Conservation (phyloP, 352 stramenopile species). For the Phytopythium aichiense region DNA sequence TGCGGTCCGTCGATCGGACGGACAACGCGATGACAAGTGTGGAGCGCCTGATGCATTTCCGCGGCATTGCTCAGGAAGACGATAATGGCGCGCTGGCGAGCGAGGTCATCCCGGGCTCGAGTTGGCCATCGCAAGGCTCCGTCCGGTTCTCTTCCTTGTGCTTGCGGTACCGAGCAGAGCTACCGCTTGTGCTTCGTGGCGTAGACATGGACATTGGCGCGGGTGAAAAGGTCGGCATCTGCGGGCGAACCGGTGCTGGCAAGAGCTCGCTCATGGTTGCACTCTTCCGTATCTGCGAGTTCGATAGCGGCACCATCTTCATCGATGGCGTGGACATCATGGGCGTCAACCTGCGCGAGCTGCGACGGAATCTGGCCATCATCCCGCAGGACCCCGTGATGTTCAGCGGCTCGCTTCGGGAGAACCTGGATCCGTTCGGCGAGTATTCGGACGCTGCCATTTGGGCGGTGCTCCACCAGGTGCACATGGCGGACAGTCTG, state of each 20-base stretch:
- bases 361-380: conserved; percentile 61
- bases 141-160: conserved; percentile 21
- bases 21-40: conserved; percentile 43
- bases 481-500: conserved; percentile 63
- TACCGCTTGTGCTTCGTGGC: conserved; percentile 31
- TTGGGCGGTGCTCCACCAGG: conserved; percentile 38
- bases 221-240: conserved; percentile 52
- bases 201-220: conserved; percentile 29
- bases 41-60: conserved; percentile 35
- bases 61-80: conserved; percentile 15
- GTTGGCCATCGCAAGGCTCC: conserved; percentile 21
- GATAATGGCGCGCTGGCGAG: conserved; percentile 14
- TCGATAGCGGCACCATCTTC: conserved; percentile 60
- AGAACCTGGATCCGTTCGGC: conserved; percentile 88
- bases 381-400: conserved; percentile 93
- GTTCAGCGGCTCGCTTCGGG: conserved; percentile 84
- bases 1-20: conserved; percentile 16
- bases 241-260: conserved; percentile 31
- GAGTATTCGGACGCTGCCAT: conserved; percentile 56
- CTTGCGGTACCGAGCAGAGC: conserved; percentile 35
- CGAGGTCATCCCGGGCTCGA: background rate
- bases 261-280: conserved; percentile 36
- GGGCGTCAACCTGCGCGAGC: conserved; percentile 20
- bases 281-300: conserved; percentile 36
- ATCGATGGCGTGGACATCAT: conserved; percentile 85